These are phyloP conservation scores for Melampsora medusae DNA, from an alignment of 1,284 basidiomycete genomes.

Conservation along the genomic window DNA sequence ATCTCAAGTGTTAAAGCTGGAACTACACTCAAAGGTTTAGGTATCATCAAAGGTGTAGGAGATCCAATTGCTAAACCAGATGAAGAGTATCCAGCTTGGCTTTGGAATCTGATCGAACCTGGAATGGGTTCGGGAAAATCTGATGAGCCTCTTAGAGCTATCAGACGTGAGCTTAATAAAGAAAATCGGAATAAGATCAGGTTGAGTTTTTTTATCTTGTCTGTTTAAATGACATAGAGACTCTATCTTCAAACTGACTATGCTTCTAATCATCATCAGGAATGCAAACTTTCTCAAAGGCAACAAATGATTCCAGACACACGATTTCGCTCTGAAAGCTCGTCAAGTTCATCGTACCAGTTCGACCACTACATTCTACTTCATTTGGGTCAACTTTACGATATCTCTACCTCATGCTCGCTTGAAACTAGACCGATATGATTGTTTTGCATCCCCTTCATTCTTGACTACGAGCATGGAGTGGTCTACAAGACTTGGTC, in stretches of 20 bases:
- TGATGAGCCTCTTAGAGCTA: conserved; percentile 23
- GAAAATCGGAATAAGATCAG: conserved; percentile 41
- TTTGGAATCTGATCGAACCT: conserved; percentile 52
- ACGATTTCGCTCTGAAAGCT: too few species aligned
- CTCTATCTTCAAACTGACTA: not conserved
- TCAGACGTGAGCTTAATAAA: conserved; percentile 28
- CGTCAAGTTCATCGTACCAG: too few species aligned
- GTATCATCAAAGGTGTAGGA: conserved; percentile 52
- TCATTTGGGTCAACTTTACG: too few species aligned
- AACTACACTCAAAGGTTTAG: conserved; percentile 51
- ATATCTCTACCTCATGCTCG: too few species aligned
- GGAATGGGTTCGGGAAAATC: conserved; percentile 32
- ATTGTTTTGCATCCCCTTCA: too few species aligned
- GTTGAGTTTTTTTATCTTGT: not conserved
- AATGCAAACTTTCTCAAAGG: conserved; percentile 34
- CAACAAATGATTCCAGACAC: conserved; percentile 17
- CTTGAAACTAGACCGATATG: too few species aligned
- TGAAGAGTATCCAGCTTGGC: conserved; percentile 52
- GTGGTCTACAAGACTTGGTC: too few species aligned
- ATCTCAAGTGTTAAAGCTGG: conserved; percentile 47
- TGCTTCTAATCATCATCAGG: conserved; percentile 1
- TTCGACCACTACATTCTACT: too few species aligned
- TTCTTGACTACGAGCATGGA: too few species aligned
- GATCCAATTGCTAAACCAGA: conserved; percentile 54
- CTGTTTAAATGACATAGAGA: not conserved